phyloP scores from a whole-genome alignment of 2,329 filamentous ascomycete genomes.

The Alternaria sp. region DNA sequence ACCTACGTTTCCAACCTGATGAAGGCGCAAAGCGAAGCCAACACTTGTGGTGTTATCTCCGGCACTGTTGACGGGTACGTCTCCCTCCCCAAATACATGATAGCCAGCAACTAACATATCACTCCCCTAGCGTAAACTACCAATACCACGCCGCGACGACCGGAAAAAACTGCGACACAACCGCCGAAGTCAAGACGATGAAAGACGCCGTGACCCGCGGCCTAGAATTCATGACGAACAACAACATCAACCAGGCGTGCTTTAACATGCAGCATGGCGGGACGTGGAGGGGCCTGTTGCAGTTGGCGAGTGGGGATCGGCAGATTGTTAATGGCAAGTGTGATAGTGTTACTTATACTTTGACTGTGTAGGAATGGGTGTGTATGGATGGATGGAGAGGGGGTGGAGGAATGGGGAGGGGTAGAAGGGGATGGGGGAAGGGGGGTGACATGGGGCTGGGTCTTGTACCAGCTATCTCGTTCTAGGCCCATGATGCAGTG shows the following conservation, averaged over 20 bases:
- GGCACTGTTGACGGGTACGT: not conserved
- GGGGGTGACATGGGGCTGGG: too few relatives aligned
- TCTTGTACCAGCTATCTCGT: not conserved
- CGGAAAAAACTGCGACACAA: not conserved
- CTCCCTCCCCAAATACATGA: rapidly evolving
- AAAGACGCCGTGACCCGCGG: not conserved
- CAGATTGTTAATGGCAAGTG: not conserved
- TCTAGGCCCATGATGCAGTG: not conserved
- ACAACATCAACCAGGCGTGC: not conserved
- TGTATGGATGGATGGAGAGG: too few relatives aligned
- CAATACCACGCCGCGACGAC: not conserved
- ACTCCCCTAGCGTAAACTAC: not conserved
- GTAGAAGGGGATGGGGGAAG: too few relatives aligned
- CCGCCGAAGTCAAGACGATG: not conserved
- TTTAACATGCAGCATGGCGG: not conserved
- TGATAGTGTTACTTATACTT: not conserved
- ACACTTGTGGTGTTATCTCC: not conserved
- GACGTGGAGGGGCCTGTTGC: not conserved
- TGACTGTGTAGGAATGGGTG: not conserved
- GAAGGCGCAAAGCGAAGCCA: not conserved
- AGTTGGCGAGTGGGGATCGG: not conserved
- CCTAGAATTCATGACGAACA: not conserved
- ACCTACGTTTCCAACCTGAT: not conserved
- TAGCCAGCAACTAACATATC: too few relatives aligned
- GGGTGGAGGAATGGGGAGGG: too few relatives aligned